Evolutionary conservation across 2,329 filamentous ascomycete species (phyloP).

Genomic region (Talaromyces sp.): DNA sequence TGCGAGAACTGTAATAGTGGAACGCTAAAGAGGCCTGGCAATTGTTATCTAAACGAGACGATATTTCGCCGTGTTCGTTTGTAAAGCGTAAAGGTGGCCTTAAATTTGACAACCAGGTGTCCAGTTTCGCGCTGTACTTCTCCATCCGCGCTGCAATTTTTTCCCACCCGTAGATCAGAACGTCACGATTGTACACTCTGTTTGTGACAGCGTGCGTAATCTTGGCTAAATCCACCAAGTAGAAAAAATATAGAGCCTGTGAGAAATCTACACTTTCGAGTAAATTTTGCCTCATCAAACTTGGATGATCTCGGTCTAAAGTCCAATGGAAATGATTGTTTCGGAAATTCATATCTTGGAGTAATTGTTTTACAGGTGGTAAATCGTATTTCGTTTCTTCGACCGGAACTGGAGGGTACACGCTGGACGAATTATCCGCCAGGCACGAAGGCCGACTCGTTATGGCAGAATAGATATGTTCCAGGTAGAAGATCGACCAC

Average conservation of each 20-base stretch:
- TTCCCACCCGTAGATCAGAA: slow-evolving; percentile 23
- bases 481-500: slow-evolving; percentile 39
- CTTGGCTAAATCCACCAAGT: slow-evolving; percentile 30
- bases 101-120: slow-evolving; percentile 31
- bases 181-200: slow-evolving; percentile 34
- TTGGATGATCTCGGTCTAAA: background rate
- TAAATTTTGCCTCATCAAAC: background rate
- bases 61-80: slow-evolving; percentile 19
- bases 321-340: background rate
- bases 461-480: slow-evolving; percentile 37
- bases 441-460: slow-evolving; percentile 38
- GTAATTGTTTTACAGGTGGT: slow-evolving; percentile 19
- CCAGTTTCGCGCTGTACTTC: slow-evolving; percentile 24
- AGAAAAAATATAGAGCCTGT: slow-evolving; percentile 32
- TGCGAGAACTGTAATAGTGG: slow-evolving; percentile 35
- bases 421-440: slow-evolving; percentile 31
- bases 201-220: slow-evolving; percentile 33
- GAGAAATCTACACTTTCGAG: slow-evolving; percentile 20
- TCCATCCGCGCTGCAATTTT: slow-evolving; percentile 29
- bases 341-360: slow-evolving; percentile 15
- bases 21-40: slow-evolving; percentile 34
- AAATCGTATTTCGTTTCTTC: slow-evolving; percentile 31
- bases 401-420: slow-evolving; percentile 30
- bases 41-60: slow-evolving; percentile 17
- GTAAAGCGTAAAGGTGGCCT: slow-evolving; percentile 29